Percentiles rank a stretch among this genome's conserved stretches.
Evolutionary conservation across 2,329 filamentous ascomycete genomes (phyloP).

Genomic region (Metarhizium robertsii): DNA sequence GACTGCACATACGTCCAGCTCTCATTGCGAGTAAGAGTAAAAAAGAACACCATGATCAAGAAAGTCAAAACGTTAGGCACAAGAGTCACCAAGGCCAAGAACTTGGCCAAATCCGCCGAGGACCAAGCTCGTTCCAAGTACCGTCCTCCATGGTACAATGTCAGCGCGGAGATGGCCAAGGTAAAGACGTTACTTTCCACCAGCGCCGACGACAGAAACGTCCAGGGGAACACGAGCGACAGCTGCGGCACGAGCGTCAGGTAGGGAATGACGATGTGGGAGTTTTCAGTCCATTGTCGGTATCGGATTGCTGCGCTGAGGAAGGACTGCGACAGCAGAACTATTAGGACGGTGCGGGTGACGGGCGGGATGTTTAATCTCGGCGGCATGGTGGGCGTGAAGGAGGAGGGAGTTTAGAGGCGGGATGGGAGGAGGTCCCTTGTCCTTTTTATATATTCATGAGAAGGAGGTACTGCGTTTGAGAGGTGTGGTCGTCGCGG

Average conservation of each 20-base stretch:
- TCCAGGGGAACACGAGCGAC: slow-evolving; percentile 88
- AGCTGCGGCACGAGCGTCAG: slow-evolving; percentile 76
- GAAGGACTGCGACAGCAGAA: slow-evolving; percentile 67
- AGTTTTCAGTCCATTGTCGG: slow-evolving; percentile 54
- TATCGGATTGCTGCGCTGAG: slow-evolving; percentile 74
- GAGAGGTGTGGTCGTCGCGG: neutral
- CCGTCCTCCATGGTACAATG: slow-evolving; percentile 83
- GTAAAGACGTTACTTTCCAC: slow-evolving; percentile 93
- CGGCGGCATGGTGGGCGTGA: slow-evolving; percentile 53
- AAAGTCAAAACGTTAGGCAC: slow-evolving; percentile 75
- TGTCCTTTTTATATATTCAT: slow-evolving; percentile 2
- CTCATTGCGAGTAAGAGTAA: slow-evolving; percentile 56
- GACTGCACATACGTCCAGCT: slow-evolving; percentile 53
- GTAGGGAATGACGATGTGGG: slow-evolving; percentile 69
- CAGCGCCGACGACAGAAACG: slow-evolving; percentile 73
- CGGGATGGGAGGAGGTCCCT: slow-evolving; percentile 4
- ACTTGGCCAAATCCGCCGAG: slow-evolving; percentile 83
- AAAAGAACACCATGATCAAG: slow-evolving; percentile 63
- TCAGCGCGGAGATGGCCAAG: slow-evolving; percentile 63
- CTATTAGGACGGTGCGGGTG: slow-evolving; percentile 71
- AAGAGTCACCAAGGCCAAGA: slow-evolving; percentile 66
- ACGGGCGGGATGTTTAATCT: slow-evolving; percentile 89
- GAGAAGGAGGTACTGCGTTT: neutral
- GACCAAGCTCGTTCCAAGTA: slow-evolving; percentile 97
- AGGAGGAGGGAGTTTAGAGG: neutral